Base-by-base conservation (phyloP, 352 stramenopile genomes). In the Pythium coloratum region DNA sequence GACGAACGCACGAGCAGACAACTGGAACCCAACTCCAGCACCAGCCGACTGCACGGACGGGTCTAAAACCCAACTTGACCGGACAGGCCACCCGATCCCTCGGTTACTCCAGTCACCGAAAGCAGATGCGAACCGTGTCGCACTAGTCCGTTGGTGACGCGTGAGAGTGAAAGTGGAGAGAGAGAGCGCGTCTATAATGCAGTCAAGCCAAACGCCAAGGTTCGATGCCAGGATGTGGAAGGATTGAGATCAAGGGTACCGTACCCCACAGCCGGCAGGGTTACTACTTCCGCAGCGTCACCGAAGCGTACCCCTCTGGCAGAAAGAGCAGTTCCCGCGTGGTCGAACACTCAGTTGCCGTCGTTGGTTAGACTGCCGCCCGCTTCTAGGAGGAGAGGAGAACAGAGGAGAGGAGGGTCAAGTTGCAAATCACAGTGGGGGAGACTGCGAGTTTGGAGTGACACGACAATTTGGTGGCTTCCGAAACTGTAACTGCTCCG, bases 101-200 rank as follows among this genome's bases (percentile, higher is more conserved):
- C 18, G 55, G 28, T 26, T n/a, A 32, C 13, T 33, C n/a, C 34
- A 24, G 18, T 26, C 55, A 61, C 55, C 55, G 55, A 61, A 61
- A 61, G 32, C 55, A 61, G 55, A 61, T 61, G 55, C 34, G 55
- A 61, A 61, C 55, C 55, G 55, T 61, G 55, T 58, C 51, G 20
- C 51, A 58, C 8, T 54, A 14, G 36, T 44, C 36, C 10, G 36
- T 3, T 2, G 10, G 36, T 44, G 36, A 44, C 36, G 36, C 36
- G 36, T 44, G 36, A 44, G 20, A 24, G 20, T 24, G 20, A 24
- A 12, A 44, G 36, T 44, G 36, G 7, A 16, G 36, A 44, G 7
- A 54, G 24, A 54, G 46, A 24, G 20, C 46, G n/a, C 3, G n/a
- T 9, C n/a, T 54, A 5, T 7, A 30, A 54, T 32, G 46, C 46